These are phyloP conservation scores for Inga oerstediana DNA, from an alignment of 306 rosid species.

Conservation along the genomic window DNA sequence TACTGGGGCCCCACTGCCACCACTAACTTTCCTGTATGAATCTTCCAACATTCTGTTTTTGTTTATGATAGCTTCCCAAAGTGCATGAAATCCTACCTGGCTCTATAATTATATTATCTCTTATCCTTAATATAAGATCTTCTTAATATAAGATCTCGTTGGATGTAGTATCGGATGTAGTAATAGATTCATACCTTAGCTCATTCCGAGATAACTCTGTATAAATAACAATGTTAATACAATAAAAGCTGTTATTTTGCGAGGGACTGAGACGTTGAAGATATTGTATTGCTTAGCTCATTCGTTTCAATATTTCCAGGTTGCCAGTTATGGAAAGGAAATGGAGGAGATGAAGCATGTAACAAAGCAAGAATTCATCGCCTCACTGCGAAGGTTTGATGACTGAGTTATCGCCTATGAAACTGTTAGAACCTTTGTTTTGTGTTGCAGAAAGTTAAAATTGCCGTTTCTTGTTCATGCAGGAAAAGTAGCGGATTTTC, in stretches of 20 bases:
- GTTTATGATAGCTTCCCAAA: background rate
- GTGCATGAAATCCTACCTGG: conserved; percentile 12
- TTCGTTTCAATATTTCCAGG: conserved; percentile 41
- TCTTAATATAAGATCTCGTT: too few species aligned
- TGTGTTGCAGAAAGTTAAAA: background rate
- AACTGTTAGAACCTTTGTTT: background rate
- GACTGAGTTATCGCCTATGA: background rate
- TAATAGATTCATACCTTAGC: background rate
- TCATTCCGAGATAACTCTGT: background rate
- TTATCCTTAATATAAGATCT: too few species aligned
- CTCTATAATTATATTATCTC: background rate
- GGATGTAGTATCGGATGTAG: too few species aligned
- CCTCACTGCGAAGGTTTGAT: conserved; percentile 78
- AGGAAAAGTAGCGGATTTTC: conserved; percentile 96
- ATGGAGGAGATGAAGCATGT: conserved; percentile 82
- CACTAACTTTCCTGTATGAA: conserved; percentile 81
- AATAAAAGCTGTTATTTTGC: background rate
- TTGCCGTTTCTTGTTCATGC: conserved; percentile 1
- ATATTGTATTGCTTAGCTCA: background rate
- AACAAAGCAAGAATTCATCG: conserved; percentile 86
- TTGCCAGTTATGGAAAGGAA: conserved; percentile 66
- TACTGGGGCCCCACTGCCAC: conserved; percentile 93
- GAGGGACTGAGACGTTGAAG: background rate
- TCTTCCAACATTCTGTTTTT: background rate
- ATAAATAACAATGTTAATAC: background rate